Evolutionary conservation across 441 rosid species (phyloP).

Genomic region (Erodium texanum): DNA sequence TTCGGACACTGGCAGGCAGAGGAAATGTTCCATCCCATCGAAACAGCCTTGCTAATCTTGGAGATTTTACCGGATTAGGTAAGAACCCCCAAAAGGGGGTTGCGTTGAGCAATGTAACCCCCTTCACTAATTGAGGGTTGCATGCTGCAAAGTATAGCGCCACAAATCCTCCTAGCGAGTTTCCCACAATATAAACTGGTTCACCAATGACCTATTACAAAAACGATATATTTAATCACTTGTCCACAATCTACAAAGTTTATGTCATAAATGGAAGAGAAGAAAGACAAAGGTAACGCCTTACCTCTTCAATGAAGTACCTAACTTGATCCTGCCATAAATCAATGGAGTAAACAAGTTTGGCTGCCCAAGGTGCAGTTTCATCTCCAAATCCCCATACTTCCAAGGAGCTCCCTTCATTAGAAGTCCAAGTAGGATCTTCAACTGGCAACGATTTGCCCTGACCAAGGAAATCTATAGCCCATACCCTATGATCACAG

Average conservation of each 20-base stretch:
- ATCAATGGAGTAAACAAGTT: conserved; percentile 72
- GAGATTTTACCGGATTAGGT: conserved; percentile 75
- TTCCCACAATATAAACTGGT: conserved; percentile 81
- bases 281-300: too few relatives aligned
- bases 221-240: background rate
- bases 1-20: conserved; percentile 59
- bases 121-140: conserved; percentile 71
- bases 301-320: conserved; percentile 62
- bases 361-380: conserved; percentile 71
- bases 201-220: conserved; percentile 66
- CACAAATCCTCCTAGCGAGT: conserved; percentile 87
- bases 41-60: conserved; percentile 53
- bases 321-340: conserved; percentile 80
- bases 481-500: conserved; percentile 77
- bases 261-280: background rate
- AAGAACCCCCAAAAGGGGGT: conserved; percentile 94
- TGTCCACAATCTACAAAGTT: background rate
- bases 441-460: conserved; percentile 71
- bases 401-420: conserved; percentile 25
- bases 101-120: conserved; percentile 80
- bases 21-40: conserved; percentile 95
- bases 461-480: conserved; percentile 90
- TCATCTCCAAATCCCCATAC: conserved; percentile 88
- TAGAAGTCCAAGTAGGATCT: conserved; percentile 47
- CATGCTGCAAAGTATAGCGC: conserved; percentile 76